Evolutionary conservation across 371 early-diverging fungal genomes (phyloP).

Genomic region (Mucor piriformis): DNA sequence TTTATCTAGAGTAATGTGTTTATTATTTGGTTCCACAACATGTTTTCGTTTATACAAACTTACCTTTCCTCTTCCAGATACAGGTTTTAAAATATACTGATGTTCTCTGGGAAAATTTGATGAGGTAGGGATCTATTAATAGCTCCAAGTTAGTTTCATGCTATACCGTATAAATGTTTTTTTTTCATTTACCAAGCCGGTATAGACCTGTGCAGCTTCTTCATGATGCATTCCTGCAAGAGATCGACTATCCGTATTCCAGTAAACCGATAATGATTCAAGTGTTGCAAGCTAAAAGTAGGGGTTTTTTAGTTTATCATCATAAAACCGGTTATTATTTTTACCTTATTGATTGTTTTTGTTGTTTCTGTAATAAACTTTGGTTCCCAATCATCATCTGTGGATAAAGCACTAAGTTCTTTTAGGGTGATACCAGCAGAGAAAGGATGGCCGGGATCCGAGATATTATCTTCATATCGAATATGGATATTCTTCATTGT

Average conservation of each 20-base stretch:
- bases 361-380: slow-evolving; percentile 69
- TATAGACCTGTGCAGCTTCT: slow-evolving; percentile 33
- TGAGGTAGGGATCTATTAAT: slow-evolving; percentile 40
- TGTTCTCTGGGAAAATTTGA: slow-evolving; percentile 29
- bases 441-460: slow-evolving; percentile 69
- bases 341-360: slow-evolving; percentile 71
- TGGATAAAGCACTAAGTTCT: slow-evolving; percentile 82
- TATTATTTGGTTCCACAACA: background rate
- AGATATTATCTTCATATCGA: slow-evolving; percentile 78
- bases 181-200: slow-evolving; percentile 30
- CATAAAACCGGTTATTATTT: background rate
- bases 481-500: slow-evolving; percentile 88
- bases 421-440: slow-evolving; percentile 78
- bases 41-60: background rate
- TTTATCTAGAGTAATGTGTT: slow-evolving; percentile 27
- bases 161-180: background rate
- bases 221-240: slow-evolving; percentile 48
- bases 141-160: background rate
- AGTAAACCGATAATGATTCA: slow-evolving; percentile 75
- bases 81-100: slow-evolving; percentile 80
- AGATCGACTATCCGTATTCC: slow-evolving; percentile 70
- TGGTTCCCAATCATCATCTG: slow-evolving; percentile 75
- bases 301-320: background rate
- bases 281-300: slow-evolving; percentile 60
- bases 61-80: slow-evolving; percentile 82